Conservation (phyloP, 164 flowering plant genomes). For the Santalum album region DNA sequence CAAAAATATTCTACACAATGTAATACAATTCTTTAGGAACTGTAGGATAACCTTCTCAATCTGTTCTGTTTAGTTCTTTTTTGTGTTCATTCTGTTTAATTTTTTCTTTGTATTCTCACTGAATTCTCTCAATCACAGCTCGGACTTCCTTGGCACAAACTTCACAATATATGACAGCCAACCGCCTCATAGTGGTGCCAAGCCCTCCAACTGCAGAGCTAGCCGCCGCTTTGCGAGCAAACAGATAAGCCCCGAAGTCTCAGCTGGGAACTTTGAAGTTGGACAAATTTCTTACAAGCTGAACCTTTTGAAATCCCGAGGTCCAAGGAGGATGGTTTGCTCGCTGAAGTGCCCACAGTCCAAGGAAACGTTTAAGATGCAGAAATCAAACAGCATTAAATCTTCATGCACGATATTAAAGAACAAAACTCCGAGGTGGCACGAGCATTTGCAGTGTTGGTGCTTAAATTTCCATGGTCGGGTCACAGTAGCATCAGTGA, state of each 20-base stretch:
- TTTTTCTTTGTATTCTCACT: no score
- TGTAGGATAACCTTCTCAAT: no score
- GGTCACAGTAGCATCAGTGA: conserved; percentile 93
- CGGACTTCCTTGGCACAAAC: conserved; percentile 88
- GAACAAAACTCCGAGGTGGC: conserved; percentile 93
- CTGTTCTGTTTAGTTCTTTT: conserved; percentile 2
- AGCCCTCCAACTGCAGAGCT: conserved; percentile 48
- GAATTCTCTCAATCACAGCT: no score
- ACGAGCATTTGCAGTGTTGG: conserved; percentile 92
- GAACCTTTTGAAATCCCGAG: conserved; percentile 76
- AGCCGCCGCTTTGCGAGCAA: conserved; percentile 77
- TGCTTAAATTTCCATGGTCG: conserved; percentile 95
- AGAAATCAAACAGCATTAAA: conserved; percentile 16
- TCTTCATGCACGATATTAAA: conserved; percentile 35
- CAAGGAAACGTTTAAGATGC: conserved; percentile 22
- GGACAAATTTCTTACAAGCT: conserved; percentile 81
- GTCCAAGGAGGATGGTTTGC: conserved; percentile 91
- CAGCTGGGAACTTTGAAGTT: conserved; percentile 76
- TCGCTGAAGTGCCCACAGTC: conserved; percentile 43
- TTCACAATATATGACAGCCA: conserved; percentile 80
- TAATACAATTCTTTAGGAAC: no score
- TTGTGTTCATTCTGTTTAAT: neutral
- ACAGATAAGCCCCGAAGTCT: conserved; percentile 79
- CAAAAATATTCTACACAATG: no score
- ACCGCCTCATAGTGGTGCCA: conserved; percentile 78